Conservation (phyloP, 495 filamentous ascomycete genomes). For the Penicillium salamii region DNA sequence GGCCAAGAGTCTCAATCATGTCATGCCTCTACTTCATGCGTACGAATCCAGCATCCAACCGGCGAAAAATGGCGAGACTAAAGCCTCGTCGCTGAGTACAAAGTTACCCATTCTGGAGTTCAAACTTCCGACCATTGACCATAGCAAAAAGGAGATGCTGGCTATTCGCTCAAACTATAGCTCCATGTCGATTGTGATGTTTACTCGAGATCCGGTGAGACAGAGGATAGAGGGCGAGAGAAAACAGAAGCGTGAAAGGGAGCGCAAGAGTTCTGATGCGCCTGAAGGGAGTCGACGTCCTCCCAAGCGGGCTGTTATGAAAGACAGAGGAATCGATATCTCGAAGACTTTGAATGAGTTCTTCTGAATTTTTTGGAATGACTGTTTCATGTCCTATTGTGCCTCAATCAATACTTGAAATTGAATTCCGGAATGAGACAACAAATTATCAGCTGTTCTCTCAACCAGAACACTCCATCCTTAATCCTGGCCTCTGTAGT, state of each 20-base stretch:
- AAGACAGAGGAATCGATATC: constrained; percentile 19
- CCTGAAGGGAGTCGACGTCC: neutral
- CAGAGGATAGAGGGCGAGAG: neutral
- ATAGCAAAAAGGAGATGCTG: constrained; percentile 2
- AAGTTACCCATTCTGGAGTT: constrained; percentile 5
- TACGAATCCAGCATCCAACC: constrained; percentile 2
- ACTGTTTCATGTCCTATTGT: no score
- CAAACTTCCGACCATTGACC: neutral
- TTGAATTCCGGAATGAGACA: no score
- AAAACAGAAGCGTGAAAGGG: constrained; percentile 5
- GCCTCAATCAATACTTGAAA: no score
- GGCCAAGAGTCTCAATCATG: neutral
- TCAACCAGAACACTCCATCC: no score
- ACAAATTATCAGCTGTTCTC: no score
- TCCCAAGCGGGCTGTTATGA: constrained; percentile 23
- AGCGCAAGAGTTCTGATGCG: constrained; percentile 1
- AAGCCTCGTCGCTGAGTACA: neutral
- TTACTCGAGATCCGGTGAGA: constrained; percentile 4
- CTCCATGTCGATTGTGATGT: constrained; percentile 4
- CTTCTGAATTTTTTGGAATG: constrained; percentile 9
- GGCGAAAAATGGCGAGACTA: neutral
- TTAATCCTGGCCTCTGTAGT: no score
- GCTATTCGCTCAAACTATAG: constrained; percentile 4
- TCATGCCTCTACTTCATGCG: constrained; percentile 1
- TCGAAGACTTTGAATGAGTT: constrained; percentile 21